Evolutionary conservation across 331 rosid species (phyloP), one percentile per base, ranked within the genome.

Genomic region (Malus hybrid): DNA sequence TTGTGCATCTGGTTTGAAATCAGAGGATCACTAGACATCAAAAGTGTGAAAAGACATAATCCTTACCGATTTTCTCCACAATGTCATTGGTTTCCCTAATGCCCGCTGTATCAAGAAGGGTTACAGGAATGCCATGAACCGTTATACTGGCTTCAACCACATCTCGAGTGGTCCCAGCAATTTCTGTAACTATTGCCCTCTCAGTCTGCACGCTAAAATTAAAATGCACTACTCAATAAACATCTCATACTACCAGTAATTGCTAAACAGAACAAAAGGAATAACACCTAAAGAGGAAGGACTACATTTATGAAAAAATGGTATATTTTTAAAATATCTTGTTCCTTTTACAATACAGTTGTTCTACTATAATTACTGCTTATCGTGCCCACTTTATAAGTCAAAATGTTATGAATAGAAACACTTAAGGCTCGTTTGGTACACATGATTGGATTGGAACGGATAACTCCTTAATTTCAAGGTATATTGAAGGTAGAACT

Each of bases 31-130:
- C 12, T 24, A 56, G 5, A 18, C 70, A 50, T 62, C 60, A 53
- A 73, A 57, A 80, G 66, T 55, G 62, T 24, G 24, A 34, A 74
- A 46, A 79, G 56, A 63, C 20, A 48, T 32, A 71, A 71, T 57
- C 66, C 83, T 80, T 74, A 94, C 99, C 99, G 64, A 94, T 94
- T 88, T 85, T 94, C 84, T 94, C 99, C 79, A 94, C 99, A 48
- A 92, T 75, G 83, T 94, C 97, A 81, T 88, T 82, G 44, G 99
- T 94, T 82, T 94, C 97, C 83, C 99, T 85, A 70, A 94, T 90
- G 80, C 99, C 99, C 75, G 97, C 99, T 71, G 99, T 94, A 76
- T 94, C 99, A 82, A 94, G 97, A 82, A 94, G 96, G 80, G 92
- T 92, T 58, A 94, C 84, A 72, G 99, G 97, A 74, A 94, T 90